Percentiles rank a stretch among this genome's conserved stretches.
These are phyloP conservation scores for Spergularia bocconei DNA, from an alignment of 148 eudicot species.

Conservation along the genomic window DNA sequence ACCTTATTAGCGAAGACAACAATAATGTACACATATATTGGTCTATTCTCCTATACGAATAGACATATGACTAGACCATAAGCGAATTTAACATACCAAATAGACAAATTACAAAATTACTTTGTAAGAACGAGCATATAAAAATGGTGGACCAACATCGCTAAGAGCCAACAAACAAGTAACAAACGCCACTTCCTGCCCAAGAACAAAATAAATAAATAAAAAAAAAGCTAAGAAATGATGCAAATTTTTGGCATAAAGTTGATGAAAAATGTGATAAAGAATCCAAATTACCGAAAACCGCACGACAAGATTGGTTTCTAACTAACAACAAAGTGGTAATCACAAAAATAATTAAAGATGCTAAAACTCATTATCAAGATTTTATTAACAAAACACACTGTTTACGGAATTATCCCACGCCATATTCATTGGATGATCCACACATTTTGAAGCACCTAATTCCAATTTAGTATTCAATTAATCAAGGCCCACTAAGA, in stretches of 20 bases:
- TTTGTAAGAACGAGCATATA: background rate
- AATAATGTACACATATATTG: too few species aligned
- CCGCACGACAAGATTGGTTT: slow-evolving; percentile 28
- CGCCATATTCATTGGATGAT: slow-evolving; percentile 28
- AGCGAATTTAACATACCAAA: too few species aligned
- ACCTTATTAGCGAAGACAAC: too few species aligned
- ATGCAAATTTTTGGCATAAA: slow-evolving; percentile 4
- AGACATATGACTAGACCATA: too few species aligned
- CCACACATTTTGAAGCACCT: background rate
- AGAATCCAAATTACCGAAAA: slow-evolving; percentile 25
- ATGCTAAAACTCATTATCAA: slow-evolving; percentile 15
- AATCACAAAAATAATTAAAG: slow-evolving; percentile 12
- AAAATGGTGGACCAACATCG: slow-evolving; percentile 16
- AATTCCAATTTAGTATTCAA: background rate
- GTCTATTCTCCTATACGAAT: too few species aligned
- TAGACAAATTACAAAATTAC: too few species aligned
- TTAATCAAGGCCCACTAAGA: slow-evolving; percentile 17
- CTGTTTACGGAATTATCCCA: background rate
- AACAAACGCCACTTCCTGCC: slow-evolving; percentile 13
- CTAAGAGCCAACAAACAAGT: slow-evolving; percentile 22
- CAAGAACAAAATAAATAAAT: background rate
- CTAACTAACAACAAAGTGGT: slow-evolving; percentile 19
- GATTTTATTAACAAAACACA: background rate
- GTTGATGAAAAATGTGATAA: slow-evolving; percentile 16
- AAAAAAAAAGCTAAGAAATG: background rate